These are phyloP conservation scores for Garcia nutans DNA, from an alignment of 345 rosid species.

Conservation along the genomic window DNA sequence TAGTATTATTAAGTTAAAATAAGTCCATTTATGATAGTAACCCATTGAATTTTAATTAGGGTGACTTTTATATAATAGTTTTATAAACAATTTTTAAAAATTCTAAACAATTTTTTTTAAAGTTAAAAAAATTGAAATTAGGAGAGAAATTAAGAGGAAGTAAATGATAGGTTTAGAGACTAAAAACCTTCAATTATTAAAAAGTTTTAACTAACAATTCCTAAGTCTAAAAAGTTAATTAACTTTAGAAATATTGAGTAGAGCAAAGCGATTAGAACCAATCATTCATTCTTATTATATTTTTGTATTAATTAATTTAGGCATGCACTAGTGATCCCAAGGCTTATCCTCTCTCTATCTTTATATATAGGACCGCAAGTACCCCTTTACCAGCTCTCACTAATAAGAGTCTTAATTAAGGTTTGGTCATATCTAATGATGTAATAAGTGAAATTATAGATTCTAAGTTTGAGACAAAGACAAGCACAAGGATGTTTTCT, in stretches of 20 bases:
- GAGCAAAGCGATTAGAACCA: conserved; percentile 6
- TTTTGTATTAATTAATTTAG: conserved; percentile 4
- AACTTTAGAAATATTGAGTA: not conserved
- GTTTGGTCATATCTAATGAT: conserved; percentile 47
- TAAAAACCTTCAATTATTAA: too few relatives aligned
- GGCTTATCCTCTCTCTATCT: conserved; percentile 42
- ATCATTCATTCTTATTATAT: conserved; percentile 21
- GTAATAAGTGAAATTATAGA: conserved; percentile 45
- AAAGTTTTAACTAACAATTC: too few relatives aligned
- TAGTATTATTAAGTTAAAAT: too few relatives aligned
- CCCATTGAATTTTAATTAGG: too few relatives aligned
- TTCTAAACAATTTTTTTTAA: too few relatives aligned
- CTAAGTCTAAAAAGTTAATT: too few relatives aligned
- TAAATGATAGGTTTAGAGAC: too few relatives aligned
- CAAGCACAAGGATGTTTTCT: conserved; percentile 63
- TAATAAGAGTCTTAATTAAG: conserved; percentile 26
- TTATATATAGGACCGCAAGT: conserved; percentile 14
- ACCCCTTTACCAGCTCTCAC: conserved; percentile 47
- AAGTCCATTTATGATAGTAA: too few relatives aligned
- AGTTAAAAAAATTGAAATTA: not conserved
- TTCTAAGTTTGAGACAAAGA: conserved; percentile 65
- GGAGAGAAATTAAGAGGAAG: not conserved
- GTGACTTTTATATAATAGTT: not conserved
- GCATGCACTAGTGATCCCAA: conserved; percentile 16
- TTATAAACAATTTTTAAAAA: too few relatives aligned